Conservation (phyloP, 2,329 filamentous ascomycete species). For the Teratosphaeriaceae sp. region DNA sequence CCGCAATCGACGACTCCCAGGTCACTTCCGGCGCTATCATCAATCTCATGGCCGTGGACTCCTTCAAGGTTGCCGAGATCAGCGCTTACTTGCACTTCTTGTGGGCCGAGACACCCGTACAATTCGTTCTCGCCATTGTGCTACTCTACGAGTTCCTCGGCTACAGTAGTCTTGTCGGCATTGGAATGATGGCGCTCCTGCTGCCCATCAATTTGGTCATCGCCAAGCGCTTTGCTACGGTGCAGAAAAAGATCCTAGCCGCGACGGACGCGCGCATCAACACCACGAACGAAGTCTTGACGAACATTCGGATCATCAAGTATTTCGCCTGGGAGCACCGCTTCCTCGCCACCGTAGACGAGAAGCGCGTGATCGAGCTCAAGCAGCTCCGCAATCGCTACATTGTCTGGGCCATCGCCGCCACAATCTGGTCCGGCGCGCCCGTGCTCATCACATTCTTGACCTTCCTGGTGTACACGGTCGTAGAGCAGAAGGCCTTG, state of each 20-base stretch:
- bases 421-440: constrained; percentile 93
- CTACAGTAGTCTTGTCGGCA: constrained; percentile 86
- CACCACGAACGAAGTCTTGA: constrained; percentile 91
- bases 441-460: constrained; percentile 94
- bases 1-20: constrained; percentile 50
- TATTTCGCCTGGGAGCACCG: constrained; percentile 98
- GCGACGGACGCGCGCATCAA: constrained; percentile 95
- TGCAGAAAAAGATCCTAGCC: constrained; percentile 85
- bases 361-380: constrained; percentile 76
- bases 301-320: constrained; percentile 98
- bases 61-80: constrained; percentile 95
- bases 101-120: constrained; percentile 84
- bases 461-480: constrained; percentile 88
- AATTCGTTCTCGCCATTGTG: constrained; percentile 71
- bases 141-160: constrained; percentile 88
- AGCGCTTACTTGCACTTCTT: constrained; percentile 94
- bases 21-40: constrained; percentile 97
- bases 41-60: constrained; percentile 98
- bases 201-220: constrained; percentile 87
- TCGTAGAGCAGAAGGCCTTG: constrained; percentile 80
- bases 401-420: constrained; percentile 83
- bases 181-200: constrained; percentile 81
- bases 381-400: constrained; percentile 73
- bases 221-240: constrained; percentile 73
- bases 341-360: constrained; percentile 78